Base-by-base conservation (phyloP, 257 asterid genomes). In the Penstemon eatonii region DNA sequence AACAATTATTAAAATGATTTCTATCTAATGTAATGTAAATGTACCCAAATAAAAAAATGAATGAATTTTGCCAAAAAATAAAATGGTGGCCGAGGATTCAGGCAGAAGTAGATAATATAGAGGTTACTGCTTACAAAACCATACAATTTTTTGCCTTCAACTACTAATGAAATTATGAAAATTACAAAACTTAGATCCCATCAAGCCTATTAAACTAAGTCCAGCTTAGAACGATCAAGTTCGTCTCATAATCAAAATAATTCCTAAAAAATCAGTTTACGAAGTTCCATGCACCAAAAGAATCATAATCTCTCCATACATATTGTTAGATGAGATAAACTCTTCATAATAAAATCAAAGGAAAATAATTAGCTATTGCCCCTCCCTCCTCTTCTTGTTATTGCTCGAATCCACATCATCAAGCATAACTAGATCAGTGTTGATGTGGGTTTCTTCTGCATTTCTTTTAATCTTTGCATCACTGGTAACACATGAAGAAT, bases 301-400 rank as follows among this genome's bases (percentile, higher is more conserved):
- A 83, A 80, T 76, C 80, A 72, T 76, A 69, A 36, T 42, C 54
- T 54, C 77, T 73, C 84, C 59, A 79, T 75, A 77, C 75, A 85
- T 79, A 68, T 75, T 66, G 81, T 80, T 70, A 75, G 79, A 81
- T 73, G 74, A 63, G 72, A 42, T 61, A 58, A 58, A 63, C 76
- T 64, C 19, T 47, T 65, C 53, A 8, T 51, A 75, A 43, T 59
- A 55, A 63, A 63, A 38, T 9, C 54, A 58, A 52, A 66, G 54
- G 62, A 18, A 51, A 25, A 59, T 36, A 53, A 60, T 49, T 65
- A 37, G 71, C 78, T 83, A 79, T 12, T 75, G 75, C 66, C 79
- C 79, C 66, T 81, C 79, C 83, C 75, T 72, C 77, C 61, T 74
- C 79, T 84, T 87, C 83, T 77, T 82, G 73, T 76, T 77, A 73